A percentile compares a stretch with the other conserved stretches of the same genome.
These are phyloP conservation scores for Galeopsis tetrahit DNA, from an alignment of 257 asterid species.

Conservation along the genomic window DNA sequence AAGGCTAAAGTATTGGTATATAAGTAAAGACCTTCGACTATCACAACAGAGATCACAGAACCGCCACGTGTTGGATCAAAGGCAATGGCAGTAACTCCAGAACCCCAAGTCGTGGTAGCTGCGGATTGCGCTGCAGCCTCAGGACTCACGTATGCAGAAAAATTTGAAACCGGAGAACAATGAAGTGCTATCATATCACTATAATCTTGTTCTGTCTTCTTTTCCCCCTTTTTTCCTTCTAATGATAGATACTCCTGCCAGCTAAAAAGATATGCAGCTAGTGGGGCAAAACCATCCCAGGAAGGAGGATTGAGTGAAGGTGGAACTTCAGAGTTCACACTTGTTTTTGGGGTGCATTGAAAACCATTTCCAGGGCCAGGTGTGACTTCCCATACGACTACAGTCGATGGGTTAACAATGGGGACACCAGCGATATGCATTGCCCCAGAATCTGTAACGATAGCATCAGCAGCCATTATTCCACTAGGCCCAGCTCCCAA, in stretches of 20 bases:
- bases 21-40: conserved; percentile 80
- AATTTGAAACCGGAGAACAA: conserved; percentile 98
- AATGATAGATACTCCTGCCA: conserved; percentile 90
- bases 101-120: conserved; percentile 98
- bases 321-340: conserved; percentile 70
- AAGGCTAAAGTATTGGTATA: conserved; percentile 6
- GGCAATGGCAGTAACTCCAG: conserved; percentile 99
- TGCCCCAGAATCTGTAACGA: conserved; percentile 97
- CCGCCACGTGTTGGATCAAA: conserved; percentile 99
- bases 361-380: conserved; percentile 99
- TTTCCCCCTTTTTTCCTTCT: conserved; percentile 83
- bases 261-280: conserved; percentile 94
- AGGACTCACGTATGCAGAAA: conserved; percentile 98
- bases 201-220: conserved; percentile 70
- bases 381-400: conserved; percentile 99
- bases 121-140: conserved; percentile 98
- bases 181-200: conserved; percentile 84
- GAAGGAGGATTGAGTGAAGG: conserved; percentile 93
- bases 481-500: conserved; percentile 99
- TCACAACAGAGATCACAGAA: conserved; percentile 92
- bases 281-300: conserved; percentile 95
- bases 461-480: conserved; percentile 99
- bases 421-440: conserved; percentile 99
- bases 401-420: conserved; percentile 96
- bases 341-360: conserved; percentile 82